These are phyloP conservation scores for Sporothrix globosa DNA, from an alignment of 2,329 filamentous ascomycete species.

Conservation along the genomic window DNA sequence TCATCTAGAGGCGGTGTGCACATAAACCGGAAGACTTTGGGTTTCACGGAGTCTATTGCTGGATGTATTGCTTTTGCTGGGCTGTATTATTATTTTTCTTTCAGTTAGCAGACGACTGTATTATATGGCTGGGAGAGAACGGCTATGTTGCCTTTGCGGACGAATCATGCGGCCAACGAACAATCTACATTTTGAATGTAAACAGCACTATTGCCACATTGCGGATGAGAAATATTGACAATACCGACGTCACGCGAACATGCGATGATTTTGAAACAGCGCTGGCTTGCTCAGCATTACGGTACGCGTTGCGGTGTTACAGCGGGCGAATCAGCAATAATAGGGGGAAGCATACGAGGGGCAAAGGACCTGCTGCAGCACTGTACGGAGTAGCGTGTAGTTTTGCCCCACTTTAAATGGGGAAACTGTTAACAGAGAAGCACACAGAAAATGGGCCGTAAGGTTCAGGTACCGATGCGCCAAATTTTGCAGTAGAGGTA, in stretches of 20 bases:
- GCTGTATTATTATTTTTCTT: background rate
- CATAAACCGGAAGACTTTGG: background rate
- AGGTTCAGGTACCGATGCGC: background rate
- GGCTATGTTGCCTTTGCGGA: constrained; percentile 5
- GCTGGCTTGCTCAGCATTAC: too few relatives aligned
- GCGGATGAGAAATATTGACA: constrained; percentile 8
- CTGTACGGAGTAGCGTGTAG: too few relatives aligned
- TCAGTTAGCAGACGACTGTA: background rate
- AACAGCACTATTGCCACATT: background rate
- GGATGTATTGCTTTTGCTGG: background rate
- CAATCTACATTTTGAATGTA: background rate
- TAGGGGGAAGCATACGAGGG: background rate
- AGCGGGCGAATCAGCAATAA: background rate
- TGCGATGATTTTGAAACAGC: background rate
- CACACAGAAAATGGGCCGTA: constrained; percentile 16
- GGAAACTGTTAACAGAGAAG: constrained; percentile 14
- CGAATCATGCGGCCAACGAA: constrained; percentile 26
- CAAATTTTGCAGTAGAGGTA: constrained; percentile 1
- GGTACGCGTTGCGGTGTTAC: background rate
- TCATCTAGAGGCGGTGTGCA: constrained; percentile 6
- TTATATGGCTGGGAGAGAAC: background rate
- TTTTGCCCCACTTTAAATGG: constrained; percentile 20
- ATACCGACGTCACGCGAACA: background rate
- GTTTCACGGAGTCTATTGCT: constrained; percentile 6
- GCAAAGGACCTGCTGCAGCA: background rate